These are phyloP conservation scores for Cladosporium sp. DNA, from an alignment of 2,329 filamentous ascomycete genomes.

Conservation along the genomic window DNA sequence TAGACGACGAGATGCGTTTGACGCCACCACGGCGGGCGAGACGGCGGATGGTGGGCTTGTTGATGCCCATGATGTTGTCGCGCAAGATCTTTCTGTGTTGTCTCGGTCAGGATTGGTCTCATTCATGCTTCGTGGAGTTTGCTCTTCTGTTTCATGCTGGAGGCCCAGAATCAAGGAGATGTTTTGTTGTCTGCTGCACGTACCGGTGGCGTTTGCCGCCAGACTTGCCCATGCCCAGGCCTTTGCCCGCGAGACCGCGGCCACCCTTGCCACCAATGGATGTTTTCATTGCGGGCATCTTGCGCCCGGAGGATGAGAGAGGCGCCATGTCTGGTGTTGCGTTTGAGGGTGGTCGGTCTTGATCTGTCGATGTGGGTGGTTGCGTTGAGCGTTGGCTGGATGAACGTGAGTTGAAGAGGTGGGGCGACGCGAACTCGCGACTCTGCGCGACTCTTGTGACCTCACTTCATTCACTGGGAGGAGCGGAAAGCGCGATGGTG, in stretches of 20 bases:
- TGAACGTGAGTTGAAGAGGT: background rate
- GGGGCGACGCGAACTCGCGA: background rate
- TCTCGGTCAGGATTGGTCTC: slow-evolving; percentile 23
- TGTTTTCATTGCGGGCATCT: background rate
- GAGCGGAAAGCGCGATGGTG: background rate
- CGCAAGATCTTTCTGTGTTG: slow-evolving; percentile 90
- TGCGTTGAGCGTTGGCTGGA: background rate
- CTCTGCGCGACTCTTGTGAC: background rate
- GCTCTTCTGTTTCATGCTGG: too few species aligned
- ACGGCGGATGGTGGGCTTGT: slow-evolving; percentile 64
- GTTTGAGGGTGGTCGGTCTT: background rate
- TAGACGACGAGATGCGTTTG: slow-evolving; percentile 62
- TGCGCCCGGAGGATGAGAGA: background rate
- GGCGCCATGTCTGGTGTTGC: background rate
- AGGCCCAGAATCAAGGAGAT: too few species aligned
- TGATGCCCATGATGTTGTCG: slow-evolving; percentile 98
- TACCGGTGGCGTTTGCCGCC: background rate
- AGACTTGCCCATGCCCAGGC: background rate
- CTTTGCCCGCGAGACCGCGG: background rate
- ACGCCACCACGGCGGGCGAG: slow-evolving; percentile 73
- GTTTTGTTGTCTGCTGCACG: background rate
- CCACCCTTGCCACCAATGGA: background rate
- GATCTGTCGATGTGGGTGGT: background rate
- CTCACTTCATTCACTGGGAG: background rate
- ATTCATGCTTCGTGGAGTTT: too few species aligned